These are phyloP conservation scores for Huntiella abstrusa DNA, from an alignment of 2,329 filamentous ascomycete genomes.

Conservation along the genomic window DNA sequence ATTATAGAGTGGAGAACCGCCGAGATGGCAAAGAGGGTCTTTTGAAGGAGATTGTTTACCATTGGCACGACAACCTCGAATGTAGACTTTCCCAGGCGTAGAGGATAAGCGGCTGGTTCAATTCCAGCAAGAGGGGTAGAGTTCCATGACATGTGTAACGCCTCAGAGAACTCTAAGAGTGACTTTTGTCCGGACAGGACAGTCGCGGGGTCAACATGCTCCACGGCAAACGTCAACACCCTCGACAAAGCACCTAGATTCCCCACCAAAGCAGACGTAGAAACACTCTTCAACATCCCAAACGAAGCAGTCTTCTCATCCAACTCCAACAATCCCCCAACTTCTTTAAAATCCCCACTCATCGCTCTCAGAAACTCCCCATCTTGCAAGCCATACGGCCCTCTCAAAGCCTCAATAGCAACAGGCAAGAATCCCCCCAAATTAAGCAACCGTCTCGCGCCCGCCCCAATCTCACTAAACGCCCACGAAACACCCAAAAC, in stretches of 20 bases:
- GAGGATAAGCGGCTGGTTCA: constrained; percentile 46
- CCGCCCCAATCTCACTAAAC: constrained; percentile 50
- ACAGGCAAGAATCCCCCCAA: constrained; percentile 54
- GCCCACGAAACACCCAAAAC: constrained; percentile 58
- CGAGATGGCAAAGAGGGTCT: constrained; percentile 56
- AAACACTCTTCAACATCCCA: constrained; percentile 35
- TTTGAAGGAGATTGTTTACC: constrained; percentile 58
- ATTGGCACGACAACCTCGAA: constrained; percentile 46
- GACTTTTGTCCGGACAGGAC: constrained; percentile 39
- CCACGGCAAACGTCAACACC: constrained; percentile 44
- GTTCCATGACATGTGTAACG: constrained; percentile 53
- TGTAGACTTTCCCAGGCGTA: constrained; percentile 46
- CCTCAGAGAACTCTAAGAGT: constrained; percentile 46
- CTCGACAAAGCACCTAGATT: constrained; percentile 50
- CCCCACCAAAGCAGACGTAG: constrained; percentile 40
- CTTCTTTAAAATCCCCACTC: constrained; percentile 14
- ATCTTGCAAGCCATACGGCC: constrained; percentile 53
- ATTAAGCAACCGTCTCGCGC: constrained; percentile 38
- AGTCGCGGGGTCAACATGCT: constrained; percentile 26
- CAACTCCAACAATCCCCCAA: constrained; percentile 45
- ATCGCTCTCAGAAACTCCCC: constrained; percentile 57
- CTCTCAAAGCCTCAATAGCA: constrained; percentile 47
- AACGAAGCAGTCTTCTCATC: constrained; percentile 39
- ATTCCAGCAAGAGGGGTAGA: constrained; percentile 55
- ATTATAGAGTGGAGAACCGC: constrained; percentile 58